Conservation (phyloP, 2,329 filamentous ascomycete species). For the Fusarium proliferatum region DNA sequence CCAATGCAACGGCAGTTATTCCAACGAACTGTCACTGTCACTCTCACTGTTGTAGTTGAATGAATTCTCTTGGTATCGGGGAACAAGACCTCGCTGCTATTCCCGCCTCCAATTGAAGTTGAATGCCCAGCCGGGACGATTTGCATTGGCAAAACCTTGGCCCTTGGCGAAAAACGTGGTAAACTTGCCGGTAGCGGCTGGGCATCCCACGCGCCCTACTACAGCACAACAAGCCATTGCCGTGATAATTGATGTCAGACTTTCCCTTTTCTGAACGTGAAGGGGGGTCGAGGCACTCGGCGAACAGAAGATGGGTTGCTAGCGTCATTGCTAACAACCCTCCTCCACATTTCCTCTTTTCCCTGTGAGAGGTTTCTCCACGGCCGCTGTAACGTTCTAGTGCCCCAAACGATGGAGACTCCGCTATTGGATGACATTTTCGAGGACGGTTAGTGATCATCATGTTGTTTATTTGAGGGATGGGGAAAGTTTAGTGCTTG, state of each 20-base stretch:
- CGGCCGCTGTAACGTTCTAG: slow-evolving; percentile 18
- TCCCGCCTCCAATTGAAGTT: slow-evolving; percentile 38
- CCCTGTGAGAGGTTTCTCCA: slow-evolving; percentile 6
- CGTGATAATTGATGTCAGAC: not conserved
- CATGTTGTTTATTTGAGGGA: not conserved
- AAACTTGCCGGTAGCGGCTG: slow-evolving; percentile 18
- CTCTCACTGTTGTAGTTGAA: not conserved
- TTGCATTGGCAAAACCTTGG: slow-evolving; percentile 11
- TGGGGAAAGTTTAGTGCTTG: slow-evolving; percentile 1
- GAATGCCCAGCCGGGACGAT: slow-evolving; percentile 29
- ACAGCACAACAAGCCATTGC: not conserved
- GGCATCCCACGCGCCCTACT: not conserved
- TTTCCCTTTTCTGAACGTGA: not conserved
- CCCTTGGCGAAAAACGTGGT: slow-evolving; percentile 39
- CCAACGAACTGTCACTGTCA: not conserved
- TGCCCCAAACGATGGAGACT: slow-evolving; percentile 10
- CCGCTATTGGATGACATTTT: slow-evolving; percentile 25
- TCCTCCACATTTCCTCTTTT: not conserved
- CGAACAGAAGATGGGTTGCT: slow-evolving; percentile 11
- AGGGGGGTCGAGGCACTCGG: not conserved
- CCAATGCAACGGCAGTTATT: not conserved
- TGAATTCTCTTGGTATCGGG: slow-evolving; percentile 7
- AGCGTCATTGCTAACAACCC: not conserved
- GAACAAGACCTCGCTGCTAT: slow-evolving; percentile 22
- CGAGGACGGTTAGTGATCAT: not conserved